phyloP scores from a whole-genome alignment of 345 rosid genomes.

The Ceriops decandra region DNA sequence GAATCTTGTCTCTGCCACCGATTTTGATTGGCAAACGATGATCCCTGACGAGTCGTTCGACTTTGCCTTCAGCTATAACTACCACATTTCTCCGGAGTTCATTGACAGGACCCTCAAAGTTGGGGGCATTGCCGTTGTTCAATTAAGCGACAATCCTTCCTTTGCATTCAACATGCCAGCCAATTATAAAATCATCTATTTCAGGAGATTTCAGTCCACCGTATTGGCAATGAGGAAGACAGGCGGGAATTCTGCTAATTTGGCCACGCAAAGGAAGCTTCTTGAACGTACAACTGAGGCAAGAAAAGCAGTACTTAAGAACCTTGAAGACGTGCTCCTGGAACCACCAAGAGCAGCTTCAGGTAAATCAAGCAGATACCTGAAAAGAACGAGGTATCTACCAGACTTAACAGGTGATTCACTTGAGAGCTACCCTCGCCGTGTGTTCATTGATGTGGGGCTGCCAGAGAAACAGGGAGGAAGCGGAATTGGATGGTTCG shows the following conservation, averaged over 20 bases:
- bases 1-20: constrained; percentile 35
- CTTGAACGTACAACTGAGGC: constrained; percentile 32
- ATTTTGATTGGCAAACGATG: constrained; percentile 38
- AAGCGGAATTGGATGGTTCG: constrained; percentile 58
- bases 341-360: constrained; percentile 81
- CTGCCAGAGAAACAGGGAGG: constrained; percentile 39
- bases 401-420: constrained; percentile 61
- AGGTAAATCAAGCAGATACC: constrained; percentile 49
- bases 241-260: constrained; percentile 9
- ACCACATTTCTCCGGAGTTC: constrained; percentile 33
- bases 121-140: constrained; percentile 53
- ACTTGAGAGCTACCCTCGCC: constrained; percentile 53
- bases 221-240: constrained; percentile 56
- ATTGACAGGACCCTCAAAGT: constrained; percentile 54
- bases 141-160: constrained; percentile 31
- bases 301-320: constrained; percentile 47
- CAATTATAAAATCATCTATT: constrained; percentile 51
- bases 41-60: constrained; percentile 40
- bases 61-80: constrained; percentile 42
- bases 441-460: constrained; percentile 63
- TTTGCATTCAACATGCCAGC: constrained; percentile 31
- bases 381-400: constrained; percentile 52
- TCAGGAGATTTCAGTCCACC: constrained; percentile 34
- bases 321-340: constrained; percentile 69
- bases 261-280: constrained; percentile 31